Base-by-base conservation (phyloP, 139 green algal species). In the Chlorella ohadii region DNA sequence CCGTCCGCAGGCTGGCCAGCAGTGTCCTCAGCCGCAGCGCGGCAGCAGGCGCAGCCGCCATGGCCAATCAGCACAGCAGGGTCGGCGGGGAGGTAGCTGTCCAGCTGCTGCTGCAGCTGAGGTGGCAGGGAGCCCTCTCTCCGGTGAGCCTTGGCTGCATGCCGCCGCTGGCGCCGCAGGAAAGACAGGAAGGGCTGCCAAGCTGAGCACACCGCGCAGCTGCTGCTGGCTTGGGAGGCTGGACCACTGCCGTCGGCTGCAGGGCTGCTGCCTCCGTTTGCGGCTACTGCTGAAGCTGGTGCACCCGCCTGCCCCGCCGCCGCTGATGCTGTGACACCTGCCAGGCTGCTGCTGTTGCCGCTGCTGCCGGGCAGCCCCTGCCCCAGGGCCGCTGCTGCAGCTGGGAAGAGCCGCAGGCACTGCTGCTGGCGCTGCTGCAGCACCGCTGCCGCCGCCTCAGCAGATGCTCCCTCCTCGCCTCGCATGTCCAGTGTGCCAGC, bases 101-200 rank as follows among this genome's bases (percentile, higher is more conserved):
- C 68, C 55, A 85, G 0, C 28, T 73, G 68, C 28, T 85, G 34
- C 27, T 63, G 15, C 56, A 85, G 70, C 22, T 85, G 80, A 22
- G 68, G 68, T 1, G 80, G 80, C 51, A 85, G 80, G 39, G 57
- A 19, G 34, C 41, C 73, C 7, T 67, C 63, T 1, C 28, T 1
- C 25, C 36, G 33, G 44, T 78, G 70, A 6, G 23, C 17, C 25
- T 33, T 9, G 6, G n/a, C 23, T 2, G 61, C 81, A 20, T 65
- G 55, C 17, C 34, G 19, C 7, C 82, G 72, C 78, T 82, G 80
- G 20, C 56, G 81, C 65, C 76, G n/a, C 47, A 89, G 81, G 38
- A 89, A 89, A 6, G 34, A 25, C 31, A 82, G 16, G 55, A 89
- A 89, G 0, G 86, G 86, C 79, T 63, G 63, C 86, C 86, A 89